A percentile compares a stretch with the other conserved stretches of the same genome.
phyloP scores from a whole-genome alignment of 768 basidiomycete species.

The Russula foetens region DNA sequence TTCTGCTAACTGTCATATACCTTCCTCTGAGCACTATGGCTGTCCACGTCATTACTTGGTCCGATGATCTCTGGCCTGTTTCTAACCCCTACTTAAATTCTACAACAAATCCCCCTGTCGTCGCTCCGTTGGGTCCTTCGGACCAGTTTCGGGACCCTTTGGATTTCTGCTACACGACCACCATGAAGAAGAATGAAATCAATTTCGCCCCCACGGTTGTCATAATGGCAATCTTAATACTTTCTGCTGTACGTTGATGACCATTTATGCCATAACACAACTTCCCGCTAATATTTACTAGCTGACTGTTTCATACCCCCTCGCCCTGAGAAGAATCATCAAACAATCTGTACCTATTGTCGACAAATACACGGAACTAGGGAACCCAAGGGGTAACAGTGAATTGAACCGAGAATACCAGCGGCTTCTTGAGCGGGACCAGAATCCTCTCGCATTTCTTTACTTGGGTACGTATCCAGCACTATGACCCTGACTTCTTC shows the following conservation, averaged over 20 bases:
- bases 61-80: slow-evolving; percentile 66
- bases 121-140: slow-evolving; percentile 47
- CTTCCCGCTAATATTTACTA: slow-evolving; percentile 22
- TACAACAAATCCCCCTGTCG: slow-evolving; percentile 39
- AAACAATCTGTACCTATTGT: slow-evolving; percentile 51
- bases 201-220: slow-evolving; percentile 62
- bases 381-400: slow-evolving; percentile 42
- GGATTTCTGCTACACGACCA: slow-evolving; percentile 76
- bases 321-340: slow-evolving; percentile 51
- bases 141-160: slow-evolving; percentile 50
- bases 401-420: slow-evolving; percentile 69
- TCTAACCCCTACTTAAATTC: slow-evolving; percentile 59
- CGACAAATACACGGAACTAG: slow-evolving; percentile 65
- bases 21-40: slow-evolving; percentile 73
- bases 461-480: slow-evolving; percentile 48
- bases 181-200: slow-evolving; percentile 59
- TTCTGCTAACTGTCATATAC: slow-evolving; percentile 60
- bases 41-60: slow-evolving; percentile 70
- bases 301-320: slow-evolving; percentile 66
- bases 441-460: slow-evolving; percentile 61
- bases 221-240: slow-evolving; percentile 44
- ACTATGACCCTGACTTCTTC: not conserved
- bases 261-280: not conserved
- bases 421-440: slow-evolving; percentile 52
- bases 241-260: slow-evolving; percentile 39